phyloP scores from a whole-genome alignment of 176 grass and related monocot genomes.

The Pontederia crassipes region DNA sequence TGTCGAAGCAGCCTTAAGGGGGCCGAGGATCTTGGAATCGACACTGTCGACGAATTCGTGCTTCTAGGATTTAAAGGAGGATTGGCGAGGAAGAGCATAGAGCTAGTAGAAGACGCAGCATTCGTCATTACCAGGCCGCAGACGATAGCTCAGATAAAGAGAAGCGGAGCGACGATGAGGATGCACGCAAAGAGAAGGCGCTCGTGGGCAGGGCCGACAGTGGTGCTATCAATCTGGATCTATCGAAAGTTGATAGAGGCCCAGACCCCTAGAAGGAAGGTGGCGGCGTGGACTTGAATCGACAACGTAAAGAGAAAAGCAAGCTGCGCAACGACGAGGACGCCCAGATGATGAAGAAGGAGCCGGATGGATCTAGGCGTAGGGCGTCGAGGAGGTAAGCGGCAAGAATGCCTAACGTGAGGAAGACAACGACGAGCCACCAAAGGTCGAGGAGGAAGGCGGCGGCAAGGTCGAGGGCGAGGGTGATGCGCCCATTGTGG shows the following conservation, averaged over 20 bases:
- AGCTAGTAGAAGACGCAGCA: constrained; percentile 86
- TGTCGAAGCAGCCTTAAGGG: constrained; percentile 61
- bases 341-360: constrained; percentile 78
- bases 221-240: constrained; percentile 94
- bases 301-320: constrained; percentile 92
- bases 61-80: constrained; percentile 71
- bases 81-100: constrained; percentile 62
- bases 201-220: constrained; percentile 61
- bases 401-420: constrained; percentile 51
- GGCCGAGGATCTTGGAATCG: constrained; percentile 51
- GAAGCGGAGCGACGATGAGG: constrained; percentile 39
- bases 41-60: constrained; percentile 19
- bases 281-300: constrained; percentile 16
- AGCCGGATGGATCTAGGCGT: constrained; percentile 28
- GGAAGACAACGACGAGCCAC: constrained; percentile 65
- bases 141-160: constrained; percentile 78
- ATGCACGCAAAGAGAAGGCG: constrained; percentile 79
- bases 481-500: constrained; percentile 57
- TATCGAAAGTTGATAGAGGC: constrained; percentile 92
- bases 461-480: constrained; percentile 58
- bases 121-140: constrained; percentile 74
- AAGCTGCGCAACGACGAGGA: constrained; percentile 54
- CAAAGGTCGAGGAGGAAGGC: constrained; percentile 84
- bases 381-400: constrained; percentile 83
- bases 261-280: constrained; percentile 94